phyloP scores from a whole-genome alignment of 2,329 filamentous ascomycete genomes.

The Parafenestella ontariensis region DNA sequence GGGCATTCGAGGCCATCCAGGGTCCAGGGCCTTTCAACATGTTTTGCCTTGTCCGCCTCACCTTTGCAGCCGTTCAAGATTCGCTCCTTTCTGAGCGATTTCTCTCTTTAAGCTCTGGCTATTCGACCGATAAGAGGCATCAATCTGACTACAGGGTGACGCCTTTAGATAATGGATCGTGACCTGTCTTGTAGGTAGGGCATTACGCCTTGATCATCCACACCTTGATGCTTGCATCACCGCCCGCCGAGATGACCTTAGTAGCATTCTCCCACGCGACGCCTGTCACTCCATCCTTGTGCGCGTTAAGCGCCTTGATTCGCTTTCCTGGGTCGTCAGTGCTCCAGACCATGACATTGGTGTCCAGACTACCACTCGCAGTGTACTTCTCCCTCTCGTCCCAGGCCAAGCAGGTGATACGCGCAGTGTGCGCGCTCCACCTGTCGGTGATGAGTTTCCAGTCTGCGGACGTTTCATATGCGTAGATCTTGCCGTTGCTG shows the following conservation, averaged over 20 bases:
- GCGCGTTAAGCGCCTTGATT: conserved; percentile 83
- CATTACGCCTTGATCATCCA: conserved; percentile 63
- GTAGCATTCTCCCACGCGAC: conserved; percentile 74
- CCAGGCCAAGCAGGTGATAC: conserved; percentile 77
- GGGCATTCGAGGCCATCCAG: not conserved
- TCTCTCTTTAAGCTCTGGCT: no score
- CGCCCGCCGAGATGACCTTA: conserved; percentile 80
- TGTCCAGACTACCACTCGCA: conserved; percentile 86
- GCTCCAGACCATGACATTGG: conserved; percentile 92
- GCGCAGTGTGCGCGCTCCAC: conserved; percentile 75
- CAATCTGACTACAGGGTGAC: not conserved
- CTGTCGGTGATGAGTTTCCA: conserved; percentile 80
- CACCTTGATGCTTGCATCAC: conserved; percentile 88
- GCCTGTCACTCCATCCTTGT: conserved; percentile 94
- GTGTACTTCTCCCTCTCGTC: conserved; percentile 77
- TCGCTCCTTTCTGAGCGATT: not conserved
- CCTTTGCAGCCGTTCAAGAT: not conserved
- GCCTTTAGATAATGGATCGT: not conserved
- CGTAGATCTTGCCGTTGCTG: conserved; percentile 83
- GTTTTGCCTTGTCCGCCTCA: conserved; percentile 13
- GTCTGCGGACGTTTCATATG: conserved; percentile 69
- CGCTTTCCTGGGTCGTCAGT: conserved; percentile 81
- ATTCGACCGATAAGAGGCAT: not conserved
- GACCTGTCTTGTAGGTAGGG: not conserved
- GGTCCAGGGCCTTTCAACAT: not conserved